Evolutionary conservation across 2,329 filamentous ascomycete genomes (phyloP), one percentile per base, ranked within the genome.

Genomic region (Curvularia hawaiiensis): DNA sequence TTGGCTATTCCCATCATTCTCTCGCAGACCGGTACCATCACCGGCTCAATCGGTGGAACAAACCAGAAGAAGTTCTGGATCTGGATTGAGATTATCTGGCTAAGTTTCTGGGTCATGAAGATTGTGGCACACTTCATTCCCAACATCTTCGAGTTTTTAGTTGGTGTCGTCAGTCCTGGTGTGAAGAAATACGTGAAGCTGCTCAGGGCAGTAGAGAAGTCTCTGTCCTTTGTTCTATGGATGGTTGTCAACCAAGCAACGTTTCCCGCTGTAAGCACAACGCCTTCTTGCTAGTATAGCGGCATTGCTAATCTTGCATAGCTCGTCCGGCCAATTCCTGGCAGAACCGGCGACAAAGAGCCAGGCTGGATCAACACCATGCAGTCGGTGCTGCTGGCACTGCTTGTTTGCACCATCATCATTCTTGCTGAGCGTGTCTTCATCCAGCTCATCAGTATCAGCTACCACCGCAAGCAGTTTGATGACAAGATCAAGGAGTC

Each of bases 401-500:
- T 85, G 30, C 84, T 92, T 46, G 84, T 90, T 40, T 89, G 87
- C 10, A 85, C 88, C 0, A 82, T 89, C 49, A 84, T 94, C 18
- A 87, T 91, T 59, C 83, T 94, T 16, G 86, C 80, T n/a, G 90
- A 95, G 76, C 92, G 91, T 76, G 81, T 88, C 57, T 82, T 94
- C 62, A 88, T 95, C 33, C 91, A 94, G 76, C 82, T 94, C 59
- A 92, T 95, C 73, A 91, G 89, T 70, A 90, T 95, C 74, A 89
- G 89, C 59, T 95, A 95, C 74, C 91, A 95, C 75, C 88, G 91
- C 69, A 88, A 91, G 64, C 92, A 92, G 46, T 95, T 95, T 76
- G 87, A 90, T 67, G 85, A 87, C 28, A 83, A 83, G 71, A 98
- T 99, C 81, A 90, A 91, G 75, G 88, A 92, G 41, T 97, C 92